Base-by-base conservation (phyloP, 441 rosid genomes). In the Populus trichocarpa region DNA sequence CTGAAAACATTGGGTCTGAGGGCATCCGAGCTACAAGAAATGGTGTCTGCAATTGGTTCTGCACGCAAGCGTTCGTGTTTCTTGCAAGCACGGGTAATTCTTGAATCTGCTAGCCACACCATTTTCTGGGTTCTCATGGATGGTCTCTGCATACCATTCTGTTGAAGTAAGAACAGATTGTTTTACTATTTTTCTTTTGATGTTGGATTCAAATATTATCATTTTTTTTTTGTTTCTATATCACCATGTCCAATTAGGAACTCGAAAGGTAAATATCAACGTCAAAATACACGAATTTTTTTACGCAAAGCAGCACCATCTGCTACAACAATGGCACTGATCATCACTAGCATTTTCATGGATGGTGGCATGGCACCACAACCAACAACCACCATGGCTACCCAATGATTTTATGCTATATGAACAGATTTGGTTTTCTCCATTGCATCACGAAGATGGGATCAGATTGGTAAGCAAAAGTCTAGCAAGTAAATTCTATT, bases 11-110 rank as follows among this genome's bases (percentile, higher is more conserved):
- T 81, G 95, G 94, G 46, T 96, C 92, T 81, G 95, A 92, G 79
- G 89, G 25, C 25, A 25, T 25, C 25, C 25, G 25, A 0, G 25
- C 25, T 25, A 25, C 25, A 25, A 25, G 25, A 25, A 25, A 25
- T 25, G 25, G 25, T 0, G 25, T 25, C 25, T 25, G 25, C 0
- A 0, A 1, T 25, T 25, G 25, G 1, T 25, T 0, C 25, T 25
- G 25, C 25, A 25, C 25, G 90, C 12, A 93, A 97, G 40, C 93
- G 93, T 74, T 91, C 97, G 18, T 79, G 89, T 82, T 93, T 95
- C 88, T 81, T 95, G 77, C 99, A 95, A 86, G 96, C 96, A 70
- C 93, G 97, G 98, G 99, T 95, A 85, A 76, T 72, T 75, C 78
- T 66, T 28, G 72, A 6, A 33, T 3, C 46, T 38, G 46, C 46